Conservation (phyloP, 2,329 filamentous ascomycete species). For the Neopestalotiopsis rosae region DNA sequence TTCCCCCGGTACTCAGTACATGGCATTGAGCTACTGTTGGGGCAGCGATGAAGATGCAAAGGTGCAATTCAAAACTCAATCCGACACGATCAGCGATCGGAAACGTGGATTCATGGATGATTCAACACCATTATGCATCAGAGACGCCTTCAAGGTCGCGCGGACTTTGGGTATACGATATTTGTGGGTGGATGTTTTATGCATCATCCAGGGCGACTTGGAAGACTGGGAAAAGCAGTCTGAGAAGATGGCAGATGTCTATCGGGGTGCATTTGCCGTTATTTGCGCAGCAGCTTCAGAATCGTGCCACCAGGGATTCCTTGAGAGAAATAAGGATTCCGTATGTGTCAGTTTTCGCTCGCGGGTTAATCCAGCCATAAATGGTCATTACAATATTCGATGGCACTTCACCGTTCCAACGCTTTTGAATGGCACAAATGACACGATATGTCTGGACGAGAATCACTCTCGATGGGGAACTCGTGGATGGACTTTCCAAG, state of each 20-base stretch:
- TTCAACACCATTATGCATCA: neutral
- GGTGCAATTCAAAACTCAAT: neutral
- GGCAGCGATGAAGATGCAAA: neutral
- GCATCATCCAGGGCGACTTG: conserved; percentile 22
- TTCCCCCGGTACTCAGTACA: neutral
- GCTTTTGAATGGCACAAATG: too few relatives aligned
- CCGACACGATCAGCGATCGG: neutral
- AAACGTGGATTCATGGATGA: neutral
- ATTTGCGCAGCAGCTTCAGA: neutral
- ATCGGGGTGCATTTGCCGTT: conserved; percentile 21
- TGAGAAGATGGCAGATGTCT: conserved; percentile 24
- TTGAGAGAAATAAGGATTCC: neutral
- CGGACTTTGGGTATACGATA: conserved; percentile 15
- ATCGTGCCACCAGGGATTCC: neutral
- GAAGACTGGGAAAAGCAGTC: conserved; percentile 20
- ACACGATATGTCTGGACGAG: too few relatives aligned
- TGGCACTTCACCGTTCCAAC: neutral
- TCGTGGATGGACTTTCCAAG: neutral
- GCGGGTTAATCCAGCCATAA: neutral
- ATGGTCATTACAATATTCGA: neutral
- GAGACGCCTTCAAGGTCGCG: conserved; percentile 17
- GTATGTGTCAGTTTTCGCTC: neutral
- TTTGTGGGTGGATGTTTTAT: conserved; percentile 23
- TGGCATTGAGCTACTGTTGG: conserved; percentile 15
- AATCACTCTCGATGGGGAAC: neutral